These are phyloP conservation scores for Nannochloropsis salina DNA, from an alignment of 108 stramenopile genomes.

Conservation along the genomic window DNA sequence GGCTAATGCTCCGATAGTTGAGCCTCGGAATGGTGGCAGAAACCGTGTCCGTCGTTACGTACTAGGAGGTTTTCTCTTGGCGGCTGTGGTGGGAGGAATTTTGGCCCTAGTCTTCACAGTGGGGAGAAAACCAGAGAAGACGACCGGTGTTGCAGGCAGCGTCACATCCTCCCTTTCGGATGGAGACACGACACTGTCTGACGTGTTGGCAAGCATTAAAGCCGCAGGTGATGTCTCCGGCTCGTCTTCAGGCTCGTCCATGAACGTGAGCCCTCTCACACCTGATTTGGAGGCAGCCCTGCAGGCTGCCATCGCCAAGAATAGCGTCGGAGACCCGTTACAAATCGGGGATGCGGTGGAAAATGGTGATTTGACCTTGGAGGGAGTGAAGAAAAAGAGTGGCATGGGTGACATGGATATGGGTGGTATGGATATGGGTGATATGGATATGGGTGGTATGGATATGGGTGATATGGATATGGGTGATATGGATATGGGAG, in stretches of 20 bases:
- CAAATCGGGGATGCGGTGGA: background rate
- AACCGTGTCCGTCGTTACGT: background rate
- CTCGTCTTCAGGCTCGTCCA: background rate
- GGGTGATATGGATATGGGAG: background rate
- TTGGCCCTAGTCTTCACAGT: background rate
- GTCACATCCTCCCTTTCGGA: background rate
- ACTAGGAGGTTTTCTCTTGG: background rate
- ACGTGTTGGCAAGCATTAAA: background rate
- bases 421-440: background rate
- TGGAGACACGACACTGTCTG: background rate
- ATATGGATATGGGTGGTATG: background rate
- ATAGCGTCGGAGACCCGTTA: conserved; percentile 4
- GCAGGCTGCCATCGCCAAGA: conserved; percentile 14
- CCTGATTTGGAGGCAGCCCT: background rate
- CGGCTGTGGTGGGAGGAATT: background rate
- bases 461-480: background rate
- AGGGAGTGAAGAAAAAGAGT: background rate
- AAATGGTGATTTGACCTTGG: conserved; percentile 17
- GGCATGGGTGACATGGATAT: background rate
- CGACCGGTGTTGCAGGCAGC: background rate
- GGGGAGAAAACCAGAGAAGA: background rate
- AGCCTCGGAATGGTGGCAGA: background rate
- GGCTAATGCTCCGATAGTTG: background rate
- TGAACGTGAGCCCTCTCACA: background rate
- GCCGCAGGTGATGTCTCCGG: background rate